phyloP scores from a whole-genome alignment of 2,329 filamentous ascomycete genomes.

The Fusarium redolens region DNA sequence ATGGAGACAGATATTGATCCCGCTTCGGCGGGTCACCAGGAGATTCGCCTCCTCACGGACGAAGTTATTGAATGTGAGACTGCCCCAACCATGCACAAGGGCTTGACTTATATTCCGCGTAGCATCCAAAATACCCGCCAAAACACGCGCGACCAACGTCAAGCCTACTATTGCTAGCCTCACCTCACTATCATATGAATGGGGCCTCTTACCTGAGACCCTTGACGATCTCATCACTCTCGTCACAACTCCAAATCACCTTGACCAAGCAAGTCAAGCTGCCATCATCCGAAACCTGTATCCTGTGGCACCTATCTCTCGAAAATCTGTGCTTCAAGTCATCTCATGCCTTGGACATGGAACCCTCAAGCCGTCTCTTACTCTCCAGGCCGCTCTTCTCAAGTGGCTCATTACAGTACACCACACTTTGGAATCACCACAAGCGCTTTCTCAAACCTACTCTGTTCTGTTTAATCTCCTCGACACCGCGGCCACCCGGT shows the following conservation, averaged over 20 bases:
- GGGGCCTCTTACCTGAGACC: conserved; percentile 71
- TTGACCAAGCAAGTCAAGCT: conserved; percentile 81
- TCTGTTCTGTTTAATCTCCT: conserved; percentile 83
- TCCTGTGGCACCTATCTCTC: conserved; percentile 72
- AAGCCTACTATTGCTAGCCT: conserved; percentile 73
- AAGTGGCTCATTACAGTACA: conserved; percentile 84
- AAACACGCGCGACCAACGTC: conserved; percentile 71
- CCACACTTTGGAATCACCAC: conserved; percentile 73
- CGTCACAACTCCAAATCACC: conserved; percentile 71
- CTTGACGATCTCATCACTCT: conserved; percentile 74
- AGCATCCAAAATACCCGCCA: conserved; percentile 72
- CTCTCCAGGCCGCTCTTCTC: conserved; percentile 76
- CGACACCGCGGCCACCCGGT: conserved; percentile 82
- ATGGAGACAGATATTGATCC: conserved; percentile 43
- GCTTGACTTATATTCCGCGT: neutral
- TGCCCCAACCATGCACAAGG: neutral
- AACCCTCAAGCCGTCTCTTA: conserved; percentile 76
- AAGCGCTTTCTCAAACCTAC: conserved; percentile 76
- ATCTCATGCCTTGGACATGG: conserved; percentile 83
- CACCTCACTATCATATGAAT: conserved; percentile 71
- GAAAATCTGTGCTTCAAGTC: conserved; percentile 71
- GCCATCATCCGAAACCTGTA: conserved; percentile 80
- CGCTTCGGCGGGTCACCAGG: conserved; percentile 44
- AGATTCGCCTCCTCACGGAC: conserved; percentile 51
- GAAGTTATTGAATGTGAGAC: conserved; percentile 51